These are phyloP conservation scores for Zymoseptoria ardabiliae DNA, from an alignment of 2,329 filamentous ascomycete species.

Conservation along the genomic window DNA sequence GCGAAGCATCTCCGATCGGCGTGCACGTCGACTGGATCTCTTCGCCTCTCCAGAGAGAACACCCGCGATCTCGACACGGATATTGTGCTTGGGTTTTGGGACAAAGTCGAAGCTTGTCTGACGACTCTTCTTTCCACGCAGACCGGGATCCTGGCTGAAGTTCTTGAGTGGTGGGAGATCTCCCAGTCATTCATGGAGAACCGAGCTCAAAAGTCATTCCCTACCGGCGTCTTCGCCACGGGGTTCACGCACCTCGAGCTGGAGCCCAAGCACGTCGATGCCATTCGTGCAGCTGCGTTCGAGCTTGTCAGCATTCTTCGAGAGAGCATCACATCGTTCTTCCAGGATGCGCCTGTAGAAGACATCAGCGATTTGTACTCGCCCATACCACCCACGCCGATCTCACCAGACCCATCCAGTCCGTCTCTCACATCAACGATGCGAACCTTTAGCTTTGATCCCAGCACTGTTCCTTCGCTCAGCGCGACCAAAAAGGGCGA, in stretches of 20 bases:
- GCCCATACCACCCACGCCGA: conserved; percentile 63
- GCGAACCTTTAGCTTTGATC: conserved; percentile 67
- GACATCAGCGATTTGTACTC: conserved; percentile 85
- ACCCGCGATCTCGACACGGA: conserved; percentile 63
- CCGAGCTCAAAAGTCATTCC: conserved; percentile 70
- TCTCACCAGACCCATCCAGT: conserved; percentile 53
- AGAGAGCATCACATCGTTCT: conserved; percentile 72
- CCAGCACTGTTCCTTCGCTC: conserved; percentile 65
- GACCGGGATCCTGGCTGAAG: conserved; percentile 77
- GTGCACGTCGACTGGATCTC: conserved; percentile 28
- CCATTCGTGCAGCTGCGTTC: conserved; percentile 68
- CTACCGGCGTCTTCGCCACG: conserved; percentile 40
- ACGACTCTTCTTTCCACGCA: conserved; percentile 63
- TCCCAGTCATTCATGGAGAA: conserved; percentile 85
- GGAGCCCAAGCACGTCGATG: conserved; percentile 59
- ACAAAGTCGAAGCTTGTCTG: conserved; percentile 71
- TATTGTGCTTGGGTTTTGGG: conserved; percentile 85
- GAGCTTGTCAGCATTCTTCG: conserved; percentile 80
- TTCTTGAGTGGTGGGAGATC: conserved; percentile 90
- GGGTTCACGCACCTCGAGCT: conserved; percentile 75
- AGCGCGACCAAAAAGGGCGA: conserved; percentile 69
- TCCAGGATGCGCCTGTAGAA: conserved; percentile 79
- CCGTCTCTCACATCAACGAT: conserved; percentile 39
- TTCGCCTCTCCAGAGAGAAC: conserved; percentile 26
- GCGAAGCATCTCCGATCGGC: conserved; percentile 71